Evolutionary conservation across 345 rosid genomes (phyloP).

Genomic region (Geranium brycei): DNA sequence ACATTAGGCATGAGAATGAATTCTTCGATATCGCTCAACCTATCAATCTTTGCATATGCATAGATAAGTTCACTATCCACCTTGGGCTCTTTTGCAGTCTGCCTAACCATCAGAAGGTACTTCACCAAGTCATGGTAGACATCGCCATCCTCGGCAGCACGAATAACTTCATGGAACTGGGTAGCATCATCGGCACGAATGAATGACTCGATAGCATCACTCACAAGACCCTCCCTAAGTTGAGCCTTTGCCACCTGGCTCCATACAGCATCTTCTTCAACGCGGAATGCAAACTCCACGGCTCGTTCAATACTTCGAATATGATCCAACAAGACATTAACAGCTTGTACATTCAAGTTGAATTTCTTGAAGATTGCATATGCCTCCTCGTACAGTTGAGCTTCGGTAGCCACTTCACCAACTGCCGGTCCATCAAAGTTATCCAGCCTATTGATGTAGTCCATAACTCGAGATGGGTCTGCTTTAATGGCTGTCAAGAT

Average conservation of each 20-base stretch:
- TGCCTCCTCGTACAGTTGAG: constrained; percentile 69
- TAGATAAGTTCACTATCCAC: constrained; percentile 89
- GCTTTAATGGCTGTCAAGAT: constrained; percentile 94
- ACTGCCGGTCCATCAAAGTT: constrained; percentile 98
- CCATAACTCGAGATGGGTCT: constrained; percentile 95
- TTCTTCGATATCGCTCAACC: constrained; percentile 80
- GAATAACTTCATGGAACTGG: constrained; percentile 35
- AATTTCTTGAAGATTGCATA: constrained; percentile 45
- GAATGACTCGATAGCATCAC: constrained; percentile 92
- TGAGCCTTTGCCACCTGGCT: constrained; percentile 95
- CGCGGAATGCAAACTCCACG: constrained; percentile 92
- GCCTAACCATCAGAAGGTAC: constrained; percentile 95
- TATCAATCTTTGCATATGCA: constrained; percentile 92
- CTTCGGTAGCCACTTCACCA: constrained; percentile 94
- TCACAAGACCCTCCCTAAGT: constrained; percentile 84
- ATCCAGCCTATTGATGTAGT: constrained; percentile 82
- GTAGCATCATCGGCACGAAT: constrained; percentile 70
- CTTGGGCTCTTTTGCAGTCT: constrained; percentile 87
- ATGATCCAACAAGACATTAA: constrained; percentile 32
- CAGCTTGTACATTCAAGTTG: constrained; percentile 40
- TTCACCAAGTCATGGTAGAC: constrained; percentile 88
- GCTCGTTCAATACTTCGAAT: constrained; percentile 44
- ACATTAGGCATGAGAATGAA: constrained; percentile 98
- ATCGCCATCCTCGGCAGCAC: constrained; percentile 38
- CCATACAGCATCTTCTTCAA: constrained; percentile 97